These are phyloP conservation scores for Epichloe typhina DNA, from an alignment of 2,329 filamentous ascomycete species.

Conservation along the genomic window DNA sequence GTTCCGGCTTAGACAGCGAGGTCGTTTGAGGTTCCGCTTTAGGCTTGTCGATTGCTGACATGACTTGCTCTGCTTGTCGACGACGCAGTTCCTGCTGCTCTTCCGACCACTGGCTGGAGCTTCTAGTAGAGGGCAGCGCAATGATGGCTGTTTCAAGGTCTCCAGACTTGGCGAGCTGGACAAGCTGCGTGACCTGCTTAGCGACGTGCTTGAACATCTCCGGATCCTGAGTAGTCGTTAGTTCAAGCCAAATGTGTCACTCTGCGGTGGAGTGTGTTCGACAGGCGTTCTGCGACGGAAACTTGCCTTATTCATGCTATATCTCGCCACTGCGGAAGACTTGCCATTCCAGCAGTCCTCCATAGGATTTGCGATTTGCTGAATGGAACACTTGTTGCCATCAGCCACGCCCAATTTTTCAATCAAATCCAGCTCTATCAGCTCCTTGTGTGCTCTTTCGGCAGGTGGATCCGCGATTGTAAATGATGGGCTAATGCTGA, in stretches of 20 bases:
- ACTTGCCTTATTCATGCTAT: not conserved
- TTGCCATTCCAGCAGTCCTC: conserved; percentile 32
- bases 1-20: conserved; percentile 12
- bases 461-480: conserved; percentile 33
- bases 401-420: conserved; percentile 24
- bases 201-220: conserved; percentile 30
- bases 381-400: conserved; percentile 24
- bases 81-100: conserved; percentile 31
- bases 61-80: conserved; percentile 34
- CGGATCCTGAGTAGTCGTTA: conserved; percentile 22
- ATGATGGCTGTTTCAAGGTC: conserved; percentile 45
- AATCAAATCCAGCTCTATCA: conserved; percentile 27
- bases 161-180: conserved; percentile 30
- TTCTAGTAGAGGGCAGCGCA: conserved; percentile 35
- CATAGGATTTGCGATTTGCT: conserved; percentile 28
- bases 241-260: not conserved
- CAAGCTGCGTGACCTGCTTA: conserved; percentile 30
- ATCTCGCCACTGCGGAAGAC: conserved; percentile 12
- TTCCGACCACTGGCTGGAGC: conserved; percentile 27
- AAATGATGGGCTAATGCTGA: conserved; percentile 31
- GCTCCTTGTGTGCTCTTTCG: conserved; percentile 25
- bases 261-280: not conserved
- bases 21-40: conserved; percentile 13
- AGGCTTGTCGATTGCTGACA: conserved; percentile 22
- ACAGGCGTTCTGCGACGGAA: not conserved